Conservation (phyloP, 768 basidiomycete genomes). For the Russula abietina region DNA sequence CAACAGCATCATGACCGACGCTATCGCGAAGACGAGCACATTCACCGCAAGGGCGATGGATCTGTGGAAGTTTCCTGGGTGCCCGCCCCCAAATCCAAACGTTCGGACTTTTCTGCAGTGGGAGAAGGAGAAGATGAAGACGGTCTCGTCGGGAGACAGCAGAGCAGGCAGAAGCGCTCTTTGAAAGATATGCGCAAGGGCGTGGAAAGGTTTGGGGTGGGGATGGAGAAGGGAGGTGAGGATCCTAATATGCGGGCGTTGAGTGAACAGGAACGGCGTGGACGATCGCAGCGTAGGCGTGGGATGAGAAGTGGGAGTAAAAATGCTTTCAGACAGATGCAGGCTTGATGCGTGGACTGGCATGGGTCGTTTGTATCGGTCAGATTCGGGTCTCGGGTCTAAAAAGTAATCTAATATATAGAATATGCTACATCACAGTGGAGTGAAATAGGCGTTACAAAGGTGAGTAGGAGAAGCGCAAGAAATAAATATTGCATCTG, state of each 20-base stretch:
- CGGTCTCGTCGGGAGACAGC: constrained; percentile 22
- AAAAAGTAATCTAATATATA: background rate
- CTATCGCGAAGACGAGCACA: constrained; percentile 19
- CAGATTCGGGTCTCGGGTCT: no score
- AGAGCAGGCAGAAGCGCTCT: constrained; percentile 31
- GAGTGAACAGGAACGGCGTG: constrained; percentile 63
- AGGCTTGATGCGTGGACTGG: background rate
- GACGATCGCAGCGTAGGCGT: constrained; percentile 72
- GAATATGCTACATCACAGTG: constrained; percentile 11
- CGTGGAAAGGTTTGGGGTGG: constrained; percentile 77
- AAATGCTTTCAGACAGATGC: constrained; percentile 55
- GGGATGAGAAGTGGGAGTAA: constrained; percentile 85
- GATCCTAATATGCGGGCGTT: constrained; percentile 40
- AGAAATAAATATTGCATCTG: constrained; percentile 18
- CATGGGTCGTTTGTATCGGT: background rate
- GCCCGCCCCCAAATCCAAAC: constrained; percentile 40
- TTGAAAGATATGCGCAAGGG: constrained; percentile 43
- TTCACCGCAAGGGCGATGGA: constrained; percentile 42
- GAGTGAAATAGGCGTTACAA: constrained; percentile 7
- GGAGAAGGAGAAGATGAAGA: constrained; percentile 31
- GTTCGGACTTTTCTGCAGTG: constrained; percentile 12
- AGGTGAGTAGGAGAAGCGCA: background rate
- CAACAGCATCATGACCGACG: background rate
- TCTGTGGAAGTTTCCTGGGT: constrained; percentile 84
- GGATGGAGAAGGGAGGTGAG: constrained; percentile 75